A percentile compares a stretch with the other conserved stretches of the same genome.
These are phyloP conservation scores for Anthracocystis setariae DNA, from an alignment of 1,284 basidiomycete species.

Conservation along the genomic window DNA sequence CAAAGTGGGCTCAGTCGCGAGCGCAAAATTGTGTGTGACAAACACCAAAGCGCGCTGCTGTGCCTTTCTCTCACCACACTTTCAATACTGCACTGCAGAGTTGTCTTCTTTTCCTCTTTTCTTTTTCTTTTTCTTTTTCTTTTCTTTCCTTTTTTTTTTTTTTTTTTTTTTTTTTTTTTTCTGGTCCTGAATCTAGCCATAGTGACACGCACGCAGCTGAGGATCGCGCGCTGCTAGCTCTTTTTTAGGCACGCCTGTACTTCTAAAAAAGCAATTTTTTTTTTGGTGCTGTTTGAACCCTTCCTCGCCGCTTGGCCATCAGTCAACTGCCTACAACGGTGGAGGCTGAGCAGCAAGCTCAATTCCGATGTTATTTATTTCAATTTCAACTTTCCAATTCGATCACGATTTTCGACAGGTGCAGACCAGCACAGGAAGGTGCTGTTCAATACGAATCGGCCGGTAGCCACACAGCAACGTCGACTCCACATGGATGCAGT, in stretches of 20 bases:
- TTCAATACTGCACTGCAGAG: neutral
- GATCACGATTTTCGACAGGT: conserved; percentile 9
- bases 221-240: neutral
- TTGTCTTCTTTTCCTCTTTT: neutral
- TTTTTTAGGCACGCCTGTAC: no score
- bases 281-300: neutral
- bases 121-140: neutral
- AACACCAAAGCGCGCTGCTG: neutral
- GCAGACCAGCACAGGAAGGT: no score
- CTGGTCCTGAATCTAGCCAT: no score
- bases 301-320: neutral
- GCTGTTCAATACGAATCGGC: no score
- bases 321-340: neutral
- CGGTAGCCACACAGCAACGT: neutral
- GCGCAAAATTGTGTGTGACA: neutral
- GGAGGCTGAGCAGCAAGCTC: neutral
- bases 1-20: conserved; percentile 2
- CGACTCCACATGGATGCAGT: conserved; percentile 16
- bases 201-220: neutral
- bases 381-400: conserved; percentile 7
- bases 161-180: no score
- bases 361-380: neutral
- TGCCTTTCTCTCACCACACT: neutral
- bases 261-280: neutral
- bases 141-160: neutral